Evolutionary conservation across 2,329 filamentous ascomycete genomes (phyloP).

Genomic region (Trichoderma sp.): DNA sequence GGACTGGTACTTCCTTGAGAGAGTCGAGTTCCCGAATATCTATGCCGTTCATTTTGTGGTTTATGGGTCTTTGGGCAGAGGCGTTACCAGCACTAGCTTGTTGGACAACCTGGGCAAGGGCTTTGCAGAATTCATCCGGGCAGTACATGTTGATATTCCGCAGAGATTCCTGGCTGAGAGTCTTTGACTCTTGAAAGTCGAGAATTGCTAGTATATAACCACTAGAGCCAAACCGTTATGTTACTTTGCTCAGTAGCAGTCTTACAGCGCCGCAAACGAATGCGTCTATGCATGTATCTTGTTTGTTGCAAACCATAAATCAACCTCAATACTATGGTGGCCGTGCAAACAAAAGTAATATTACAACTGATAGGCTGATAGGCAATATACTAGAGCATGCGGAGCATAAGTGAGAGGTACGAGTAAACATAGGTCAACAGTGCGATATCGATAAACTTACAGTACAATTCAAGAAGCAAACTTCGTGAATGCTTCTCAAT

Average conservation of each 20-base stretch:
- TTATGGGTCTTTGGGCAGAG: constrained; percentile 50
- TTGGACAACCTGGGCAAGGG: constrained; percentile 58
- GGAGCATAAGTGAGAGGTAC: no score
- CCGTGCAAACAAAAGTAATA: no score
- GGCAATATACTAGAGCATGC: no score
- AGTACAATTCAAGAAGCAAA: no score
- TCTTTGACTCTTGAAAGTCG: neutral
- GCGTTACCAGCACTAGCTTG: constrained; percentile 52
- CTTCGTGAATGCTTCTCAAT: no score
- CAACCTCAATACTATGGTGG: no score
- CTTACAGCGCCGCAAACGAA: no score
- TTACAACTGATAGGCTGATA: no score
- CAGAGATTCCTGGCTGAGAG: constrained; percentile 23
- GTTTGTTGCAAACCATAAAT: no score
- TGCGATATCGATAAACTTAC: no score
- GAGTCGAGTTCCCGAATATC: constrained; percentile 52
- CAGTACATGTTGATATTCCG: constrained; percentile 34
- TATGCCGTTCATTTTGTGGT: constrained; percentile 56
- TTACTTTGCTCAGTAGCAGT: constrained; percentile 48
- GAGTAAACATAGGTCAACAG: no score
- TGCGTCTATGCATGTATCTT: no score
- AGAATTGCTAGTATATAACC: neutral
- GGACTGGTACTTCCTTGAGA: constrained; percentile 45
- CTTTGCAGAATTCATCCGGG: constrained; percentile 53
- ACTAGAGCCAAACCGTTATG: constrained; percentile 46